These are phyloP conservation scores for Silybum marianum DNA, from an alignment of 129 eudicot genomes.

Conservation along the genomic window DNA sequence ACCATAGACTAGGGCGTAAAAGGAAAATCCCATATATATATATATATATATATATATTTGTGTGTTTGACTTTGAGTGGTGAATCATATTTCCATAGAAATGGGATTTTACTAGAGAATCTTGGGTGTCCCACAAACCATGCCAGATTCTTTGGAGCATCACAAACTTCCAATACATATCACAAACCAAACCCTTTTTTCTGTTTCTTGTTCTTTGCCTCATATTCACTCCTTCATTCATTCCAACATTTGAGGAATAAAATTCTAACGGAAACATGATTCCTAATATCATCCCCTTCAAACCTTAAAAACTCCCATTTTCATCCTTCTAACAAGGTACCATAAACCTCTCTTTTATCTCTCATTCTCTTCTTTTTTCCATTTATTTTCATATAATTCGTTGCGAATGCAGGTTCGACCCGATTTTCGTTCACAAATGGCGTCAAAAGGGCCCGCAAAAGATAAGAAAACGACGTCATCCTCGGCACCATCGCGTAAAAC, in stretches of 20 bases:
- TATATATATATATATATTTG: too few species aligned
- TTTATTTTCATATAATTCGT: not conserved
- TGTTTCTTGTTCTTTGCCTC: not conserved
- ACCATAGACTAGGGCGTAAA: too few species aligned
- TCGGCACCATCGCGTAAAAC: constrained; percentile 25
- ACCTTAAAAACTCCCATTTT: not conserved
- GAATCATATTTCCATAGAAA: constrained; percentile 17
- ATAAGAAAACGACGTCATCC: constrained; percentile 50
- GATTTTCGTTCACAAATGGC: constrained; percentile 35
- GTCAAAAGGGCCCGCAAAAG: constrained; percentile 39
- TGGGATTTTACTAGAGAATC: constrained; percentile 12
- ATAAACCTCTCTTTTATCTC: not conserved
- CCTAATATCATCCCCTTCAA: constrained; percentile 1
- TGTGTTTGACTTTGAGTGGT: not conserved
- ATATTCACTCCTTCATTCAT: constrained; percentile 13
- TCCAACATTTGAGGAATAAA: constrained; percentile 23
- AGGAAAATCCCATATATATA: too few species aligned
- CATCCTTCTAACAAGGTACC: constrained; percentile 14
- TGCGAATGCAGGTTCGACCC: constrained; percentile 2
- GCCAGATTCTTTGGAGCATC: constrained; percentile 28
- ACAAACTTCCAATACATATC: constrained; percentile 28
- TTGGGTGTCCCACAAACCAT: constrained; percentile 30
- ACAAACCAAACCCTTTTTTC: not conserved
- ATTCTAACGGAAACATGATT: not conserved
- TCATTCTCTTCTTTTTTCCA: not conserved